Evolutionary conservation across 2,329 filamentous ascomycete species (phyloP), one percentile per base, ranked within the genome.

Genomic region (Colletotrichum agaves): DNA sequence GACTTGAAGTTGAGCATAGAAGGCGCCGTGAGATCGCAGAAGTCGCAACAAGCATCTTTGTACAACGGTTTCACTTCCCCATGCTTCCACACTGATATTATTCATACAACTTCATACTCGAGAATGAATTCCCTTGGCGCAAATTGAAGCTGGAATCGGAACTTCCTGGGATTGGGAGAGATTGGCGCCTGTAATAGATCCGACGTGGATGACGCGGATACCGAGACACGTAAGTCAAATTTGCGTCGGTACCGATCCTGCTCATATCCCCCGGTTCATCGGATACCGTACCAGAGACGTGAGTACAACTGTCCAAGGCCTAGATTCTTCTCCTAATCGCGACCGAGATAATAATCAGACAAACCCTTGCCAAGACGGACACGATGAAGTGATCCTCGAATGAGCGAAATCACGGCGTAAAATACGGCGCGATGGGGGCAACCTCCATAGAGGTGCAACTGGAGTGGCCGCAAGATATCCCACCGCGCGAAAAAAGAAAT

Each of bases 141-240:
- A 7, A 44, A 17, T 19, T 10, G 15, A n/a, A 44, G 2, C 11
- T 19, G 41, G 6, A 44, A n/a, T 44, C n/a, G 47, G 19, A 53
- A 21, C 31, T 39, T 53, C 17, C n/a, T 17, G 50, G 23, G 50
- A 13, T 0, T 13, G 1, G 17, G 37, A 17, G 4, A 13, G 33
- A 8, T 5, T 8, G 50, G 37, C 31, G 7, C n/a, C 17, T 6
- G 6, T n/a, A 6, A 10, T 33, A n/a, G 55, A 11, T 15, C 23
- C 21, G 19, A 47, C 13, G 56, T 59, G 49, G 43, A 49, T 39
- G 56, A 59, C 56, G 43, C 27, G 56, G 41, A 33, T 49, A 10
- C 39, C 12, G 2, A 58, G 41, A 46, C 6, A n/a, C 43, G 43
- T 27, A 31, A 59, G 43, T 49, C 31, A 39, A 49, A 49, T 49